Conservation (phyloP, 345 rosid genomes). For the Camelina hispida region DNA sequence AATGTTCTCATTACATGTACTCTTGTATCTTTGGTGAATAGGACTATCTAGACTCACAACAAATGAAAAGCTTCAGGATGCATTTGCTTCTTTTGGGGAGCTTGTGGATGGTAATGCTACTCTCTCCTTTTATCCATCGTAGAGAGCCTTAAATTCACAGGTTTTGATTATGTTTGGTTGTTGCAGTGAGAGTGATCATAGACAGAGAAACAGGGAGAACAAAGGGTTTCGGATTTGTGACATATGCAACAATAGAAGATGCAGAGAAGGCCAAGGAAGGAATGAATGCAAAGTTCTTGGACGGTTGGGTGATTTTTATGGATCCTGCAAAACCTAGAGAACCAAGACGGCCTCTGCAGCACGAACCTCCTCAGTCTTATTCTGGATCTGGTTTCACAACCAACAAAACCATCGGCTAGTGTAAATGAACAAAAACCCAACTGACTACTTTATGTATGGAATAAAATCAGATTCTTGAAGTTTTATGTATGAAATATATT, state of each 20-base stretch:
- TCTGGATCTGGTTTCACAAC: too few relatives aligned
- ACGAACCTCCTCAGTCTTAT: too few relatives aligned
- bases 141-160: neutral
- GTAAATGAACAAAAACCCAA: too few relatives aligned
- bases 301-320: too few relatives aligned
- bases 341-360: too few relatives aligned
- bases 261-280: too few relatives aligned
- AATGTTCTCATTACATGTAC: constrained; percentile 11
- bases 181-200: constrained; percentile 68
- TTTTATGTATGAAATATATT: too few relatives aligned
- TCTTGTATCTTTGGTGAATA: constrained; percentile 33
- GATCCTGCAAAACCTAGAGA: too few relatives aligned
- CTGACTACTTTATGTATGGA: too few relatives aligned
- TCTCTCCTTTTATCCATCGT: neutral
- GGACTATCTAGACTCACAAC: constrained; percentile 80
- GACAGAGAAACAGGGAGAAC: constrained; percentile 78
- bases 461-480: too few relatives aligned
- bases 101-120: constrained; percentile 63
- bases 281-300: too few relatives aligned
- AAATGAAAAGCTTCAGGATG: constrained; percentile 73
- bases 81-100: constrained; percentile 78
- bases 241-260: constrained; percentile 70
- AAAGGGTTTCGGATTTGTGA: constrained; percentile 84
- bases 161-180: neutral
- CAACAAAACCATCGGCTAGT: too few relatives aligned